Percentiles rank a stretch among this genome's conserved stretches.
Evolutionary conservation across 1,139 yeast species (phyloP).

Genomic region (Saccharomyces pastorianus): DNA sequence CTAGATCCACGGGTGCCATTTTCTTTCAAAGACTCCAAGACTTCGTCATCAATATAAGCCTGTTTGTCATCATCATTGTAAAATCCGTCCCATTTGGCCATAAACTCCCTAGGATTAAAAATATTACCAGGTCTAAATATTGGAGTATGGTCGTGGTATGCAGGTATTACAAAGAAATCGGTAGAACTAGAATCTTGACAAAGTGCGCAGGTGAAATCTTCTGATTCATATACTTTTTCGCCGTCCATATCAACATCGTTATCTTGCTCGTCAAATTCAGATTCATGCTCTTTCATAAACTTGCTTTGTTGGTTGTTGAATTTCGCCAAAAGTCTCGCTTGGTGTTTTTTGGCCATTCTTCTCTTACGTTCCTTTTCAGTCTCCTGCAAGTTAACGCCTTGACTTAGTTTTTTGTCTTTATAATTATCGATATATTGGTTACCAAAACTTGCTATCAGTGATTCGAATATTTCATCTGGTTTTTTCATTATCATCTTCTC

Average conservation of each 20-base stretch:
- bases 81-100: slow-evolving; percentile 22
- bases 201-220: slow-evolving; percentile 43
- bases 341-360: slow-evolving; percentile 55
- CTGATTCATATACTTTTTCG: slow-evolving; percentile 29
- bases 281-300: slow-evolving; percentile 47
- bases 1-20: slow-evolving; percentile 28
- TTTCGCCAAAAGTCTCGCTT: slow-evolving; percentile 63
- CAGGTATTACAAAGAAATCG: slow-evolving; percentile 50
- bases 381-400: slow-evolving; percentile 39
- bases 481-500: slow-evolving; percentile 44
- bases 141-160: slow-evolving; percentile 35
- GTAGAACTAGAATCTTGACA: slow-evolving; percentile 53
- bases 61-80: slow-evolving; percentile 19
- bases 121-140: slow-evolving; percentile 30
- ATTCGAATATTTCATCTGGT: slow-evolving; percentile 39
- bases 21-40: slow-evolving; percentile 14
- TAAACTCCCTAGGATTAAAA: slow-evolving; percentile 28
- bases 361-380: slow-evolving; percentile 47
- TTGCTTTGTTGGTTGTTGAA: slow-evolving; percentile 69
- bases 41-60: slow-evolving; percentile 16
- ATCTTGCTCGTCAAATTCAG: slow-evolving; percentile 33
- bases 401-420: slow-evolving; percentile 39
- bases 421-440: slow-evolving; percentile 43
- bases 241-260: slow-evolving; percentile 36
- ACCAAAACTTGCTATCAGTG: slow-evolving; percentile 52